Evolutionary conservation across 371 early-diverging fungal genomes (phyloP).

Genomic region (Mucor racemosus): DNA sequence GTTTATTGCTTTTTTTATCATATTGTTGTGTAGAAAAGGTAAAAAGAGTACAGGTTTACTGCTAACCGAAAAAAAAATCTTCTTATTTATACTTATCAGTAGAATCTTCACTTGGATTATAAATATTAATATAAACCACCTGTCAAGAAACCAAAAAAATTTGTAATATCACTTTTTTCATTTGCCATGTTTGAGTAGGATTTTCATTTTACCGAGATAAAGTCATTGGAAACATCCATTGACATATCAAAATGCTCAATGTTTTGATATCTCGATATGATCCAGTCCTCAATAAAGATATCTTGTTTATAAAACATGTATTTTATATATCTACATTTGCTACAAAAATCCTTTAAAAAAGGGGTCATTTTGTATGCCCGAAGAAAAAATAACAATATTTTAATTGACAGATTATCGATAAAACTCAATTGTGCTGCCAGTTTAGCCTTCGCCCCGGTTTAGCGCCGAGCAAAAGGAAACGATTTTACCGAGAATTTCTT

Average conservation of each 20-base stretch:
- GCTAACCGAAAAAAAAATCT: not conserved
- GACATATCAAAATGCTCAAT: not conserved
- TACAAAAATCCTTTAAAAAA: not conserved
- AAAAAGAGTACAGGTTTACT: not conserved
- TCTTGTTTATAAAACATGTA: too few relatives aligned
- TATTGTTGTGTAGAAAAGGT: slow-evolving; percentile 4
- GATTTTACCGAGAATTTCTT: slow-evolving; percentile 5
- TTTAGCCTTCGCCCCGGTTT: not conserved
- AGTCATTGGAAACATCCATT: not conserved
- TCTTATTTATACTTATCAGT: not conserved
- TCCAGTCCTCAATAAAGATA: not conserved
- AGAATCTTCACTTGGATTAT: not conserved
- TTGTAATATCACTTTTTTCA: not conserved
- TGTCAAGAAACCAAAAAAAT: slow-evolving; percentile 7
- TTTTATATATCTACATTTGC: too few relatives aligned
- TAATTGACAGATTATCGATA: not conserved
- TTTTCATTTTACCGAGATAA: not conserved
- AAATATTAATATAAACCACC: slow-evolving; percentile 1
- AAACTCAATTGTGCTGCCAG: not conserved
- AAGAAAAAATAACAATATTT: not conserved
- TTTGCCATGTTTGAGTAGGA: slow-evolving; percentile 2
- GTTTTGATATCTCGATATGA: not conserved
- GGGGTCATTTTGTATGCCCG: not conserved
- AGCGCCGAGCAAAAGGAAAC: not conserved
- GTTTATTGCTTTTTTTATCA: slow-evolving; percentile 5